These are phyloP conservation scores for Talinum fruticosum DNA, from an alignment of 148 eudicot species.

Conservation along the genomic window DNA sequence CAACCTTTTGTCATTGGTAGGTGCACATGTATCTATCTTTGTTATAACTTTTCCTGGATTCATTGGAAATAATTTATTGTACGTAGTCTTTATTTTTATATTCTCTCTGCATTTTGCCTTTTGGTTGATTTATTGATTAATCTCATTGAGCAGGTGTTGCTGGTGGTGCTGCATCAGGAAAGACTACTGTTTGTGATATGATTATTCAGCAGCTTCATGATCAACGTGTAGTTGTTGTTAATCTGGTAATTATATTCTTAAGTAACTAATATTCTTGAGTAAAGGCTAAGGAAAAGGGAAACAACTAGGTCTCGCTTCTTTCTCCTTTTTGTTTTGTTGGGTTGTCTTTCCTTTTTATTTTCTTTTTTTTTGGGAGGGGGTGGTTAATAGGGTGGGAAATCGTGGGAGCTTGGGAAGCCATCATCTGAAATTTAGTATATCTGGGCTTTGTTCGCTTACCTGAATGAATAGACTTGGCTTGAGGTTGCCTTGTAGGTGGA, in stretches of 20 bases:
- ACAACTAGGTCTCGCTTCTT: not conserved
- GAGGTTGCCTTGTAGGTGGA: not conserved
- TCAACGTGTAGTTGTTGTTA: conserved; percentile 98
- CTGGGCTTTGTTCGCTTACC: not conserved
- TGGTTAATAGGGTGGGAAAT: too few relatives aligned
- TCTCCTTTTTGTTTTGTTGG: too few relatives aligned
- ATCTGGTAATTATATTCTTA: conserved; percentile 59
- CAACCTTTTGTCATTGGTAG: conserved; percentile 95
- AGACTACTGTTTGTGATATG: conserved; percentile 97
- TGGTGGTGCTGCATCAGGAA: conserved; percentile 99
- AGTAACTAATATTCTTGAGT: not conserved
- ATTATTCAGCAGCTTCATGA: conserved; percentile 98
- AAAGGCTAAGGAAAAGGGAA: not conserved
- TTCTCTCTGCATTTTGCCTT: not conserved
- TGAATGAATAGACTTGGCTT: not conserved
- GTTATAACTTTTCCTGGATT: not conserved
- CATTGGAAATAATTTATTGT: not conserved
- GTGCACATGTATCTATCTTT: conserved; percentile 19
- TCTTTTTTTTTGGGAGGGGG: too few relatives aligned
- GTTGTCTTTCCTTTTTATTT: too few relatives aligned
- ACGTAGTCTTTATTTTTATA: not conserved
- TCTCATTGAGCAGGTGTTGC: conserved; percentile 72
- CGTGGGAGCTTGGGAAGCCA: too few relatives aligned
- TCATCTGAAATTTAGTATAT: not conserved
- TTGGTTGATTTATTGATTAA: conserved; percentile 4